Evolutionary conservation across 169 alveolate genomes (phyloP).

Genomic region (Eimeria zaria): DNA sequence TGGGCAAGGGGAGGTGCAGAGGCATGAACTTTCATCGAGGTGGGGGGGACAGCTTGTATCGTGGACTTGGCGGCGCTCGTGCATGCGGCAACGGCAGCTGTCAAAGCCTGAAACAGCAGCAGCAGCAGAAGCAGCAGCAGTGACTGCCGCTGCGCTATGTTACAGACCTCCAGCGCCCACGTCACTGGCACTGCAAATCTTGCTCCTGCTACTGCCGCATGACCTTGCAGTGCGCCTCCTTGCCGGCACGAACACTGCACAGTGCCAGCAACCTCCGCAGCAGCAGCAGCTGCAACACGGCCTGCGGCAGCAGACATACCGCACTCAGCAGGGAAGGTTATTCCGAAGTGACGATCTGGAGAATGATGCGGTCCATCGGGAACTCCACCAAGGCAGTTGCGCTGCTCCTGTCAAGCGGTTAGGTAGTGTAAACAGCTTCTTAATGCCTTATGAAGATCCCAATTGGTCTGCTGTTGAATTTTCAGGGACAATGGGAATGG

Average conservation of each 20-base stretch:
- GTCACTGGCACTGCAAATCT: constrained; percentile 44
- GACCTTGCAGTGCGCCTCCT: constrained; percentile 47
- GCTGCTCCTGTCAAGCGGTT: neutral
- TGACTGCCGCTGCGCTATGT: constrained; percentile 42
- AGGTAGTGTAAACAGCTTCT: neutral
- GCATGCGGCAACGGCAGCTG: constrained; percentile 64
- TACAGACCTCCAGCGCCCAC: constrained; percentile 60
- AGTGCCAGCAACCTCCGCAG: constrained; percentile 30
- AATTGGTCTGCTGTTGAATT: neutral
- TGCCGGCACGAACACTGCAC: neutral
- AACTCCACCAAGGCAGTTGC: neutral
- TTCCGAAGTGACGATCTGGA: too few species aligned
- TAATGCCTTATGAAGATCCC: neutral
- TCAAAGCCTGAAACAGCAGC: constrained; percentile 24
- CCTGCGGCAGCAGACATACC: neutral
- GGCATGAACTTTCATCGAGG: neutral
- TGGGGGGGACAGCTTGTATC: constrained; percentile 49
- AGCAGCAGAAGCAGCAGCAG: constrained; percentile 30
- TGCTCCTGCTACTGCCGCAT: constrained; percentile 56
- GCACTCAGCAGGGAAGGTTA: neutral
- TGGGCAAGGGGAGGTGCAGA: neutral
- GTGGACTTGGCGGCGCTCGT: constrained; percentile 59
- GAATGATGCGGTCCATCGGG: neutral
- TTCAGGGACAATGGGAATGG: neutral
- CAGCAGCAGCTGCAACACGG: constrained; percentile 21